Evolutionary conservation across 225 moss, liverwort and hornwort species (phyloP).

Genomic region (Pleurozium schreberi): DNA sequence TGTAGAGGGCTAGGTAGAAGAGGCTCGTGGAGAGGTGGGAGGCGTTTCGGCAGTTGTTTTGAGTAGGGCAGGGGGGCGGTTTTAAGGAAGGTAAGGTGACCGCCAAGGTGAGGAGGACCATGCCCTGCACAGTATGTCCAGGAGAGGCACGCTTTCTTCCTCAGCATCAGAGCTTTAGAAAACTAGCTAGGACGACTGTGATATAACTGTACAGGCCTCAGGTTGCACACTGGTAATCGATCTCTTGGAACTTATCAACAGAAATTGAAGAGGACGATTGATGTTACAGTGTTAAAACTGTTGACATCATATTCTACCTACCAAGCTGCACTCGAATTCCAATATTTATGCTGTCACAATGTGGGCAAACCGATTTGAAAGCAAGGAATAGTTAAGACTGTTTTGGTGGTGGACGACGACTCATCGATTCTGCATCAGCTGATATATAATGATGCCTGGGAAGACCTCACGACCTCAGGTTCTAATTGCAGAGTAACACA

Average conservation of each 20-base stretch:
- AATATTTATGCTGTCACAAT: background rate
- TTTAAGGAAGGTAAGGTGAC: conserved; percentile 19
- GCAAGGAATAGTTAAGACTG: background rate
- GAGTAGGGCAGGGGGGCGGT: conserved; percentile 18
- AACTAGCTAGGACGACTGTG: background rate
- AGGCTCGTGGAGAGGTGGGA: conserved; percentile 7
- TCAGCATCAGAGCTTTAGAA: background rate
- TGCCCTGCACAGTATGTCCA: conserved; percentile 5
- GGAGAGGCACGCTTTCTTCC: background rate
- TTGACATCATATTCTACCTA: background rate
- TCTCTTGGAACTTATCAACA: background rate
- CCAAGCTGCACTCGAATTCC: background rate
- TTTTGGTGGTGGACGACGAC: background rate
- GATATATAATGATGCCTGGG: background rate
- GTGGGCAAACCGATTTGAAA: background rate
- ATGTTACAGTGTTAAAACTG: too few species aligned
- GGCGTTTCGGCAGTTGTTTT: conserved; percentile 19
- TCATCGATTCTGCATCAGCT: background rate
- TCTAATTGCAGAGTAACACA: background rate
- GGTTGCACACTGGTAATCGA: background rate
- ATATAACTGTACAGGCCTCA: background rate
- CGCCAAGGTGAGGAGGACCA: conserved; percentile 31
- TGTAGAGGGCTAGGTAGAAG: conserved; percentile 43
- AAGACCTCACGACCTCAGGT: background rate
- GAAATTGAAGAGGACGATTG: background rate